Evolutionary conservation across 371 early-diverging fungal genomes (phyloP), one percentile per base, ranked within the genome.

Genomic region (Saksenaea vasiformis): DNA sequence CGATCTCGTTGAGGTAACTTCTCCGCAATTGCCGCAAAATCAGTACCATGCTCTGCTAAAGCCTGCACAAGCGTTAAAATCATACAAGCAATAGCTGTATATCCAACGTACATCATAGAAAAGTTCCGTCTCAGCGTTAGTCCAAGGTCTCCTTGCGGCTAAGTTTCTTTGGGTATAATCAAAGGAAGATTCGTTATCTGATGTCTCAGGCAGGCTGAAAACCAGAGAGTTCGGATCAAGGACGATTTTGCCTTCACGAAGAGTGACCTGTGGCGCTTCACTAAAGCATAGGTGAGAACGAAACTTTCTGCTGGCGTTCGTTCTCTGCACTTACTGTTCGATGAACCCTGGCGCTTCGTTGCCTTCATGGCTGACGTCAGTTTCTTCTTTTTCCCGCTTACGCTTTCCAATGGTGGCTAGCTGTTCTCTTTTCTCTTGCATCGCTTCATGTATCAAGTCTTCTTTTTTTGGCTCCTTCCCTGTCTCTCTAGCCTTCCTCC

Each of bases 21-120:
- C 26, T 74, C 73, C 5, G 80, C 70, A 22, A 91, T 88, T 71
- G 87, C 84, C 14, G 82, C 81, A 61, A 93, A 91, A 69, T 93
- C 89, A 11, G 91, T 89, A 1, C 93, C 93, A 84, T 88, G 91
- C 60, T 85, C 86, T 34, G 88, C 71, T 8, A 91, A 54, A 13
- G 84, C 86, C 91, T 89, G 62, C 7, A 10, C 11, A 22, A 22
- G 8, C 1, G 22, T 17, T 47, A 3, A 47, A 11, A 19, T 22
- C 5, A 5, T 14, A n/a, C 19, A 14, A n/a, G 14, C 43, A n/a
- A 41, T 8, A 2, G 14, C 11, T 14, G 5, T 5, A 1, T 8
- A 17, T 17, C 5, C 8, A 47, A 63, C 68, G 55, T 62, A 83
- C 83, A 61, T 87, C 75, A 60, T 87, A 91, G 56, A 93, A 93